Percentiles rank a stretch among this genome's conserved stretches.
Conservation (phyloP, 495 filamentous ascomycete species). For the Penicillium turbatum region DNA sequence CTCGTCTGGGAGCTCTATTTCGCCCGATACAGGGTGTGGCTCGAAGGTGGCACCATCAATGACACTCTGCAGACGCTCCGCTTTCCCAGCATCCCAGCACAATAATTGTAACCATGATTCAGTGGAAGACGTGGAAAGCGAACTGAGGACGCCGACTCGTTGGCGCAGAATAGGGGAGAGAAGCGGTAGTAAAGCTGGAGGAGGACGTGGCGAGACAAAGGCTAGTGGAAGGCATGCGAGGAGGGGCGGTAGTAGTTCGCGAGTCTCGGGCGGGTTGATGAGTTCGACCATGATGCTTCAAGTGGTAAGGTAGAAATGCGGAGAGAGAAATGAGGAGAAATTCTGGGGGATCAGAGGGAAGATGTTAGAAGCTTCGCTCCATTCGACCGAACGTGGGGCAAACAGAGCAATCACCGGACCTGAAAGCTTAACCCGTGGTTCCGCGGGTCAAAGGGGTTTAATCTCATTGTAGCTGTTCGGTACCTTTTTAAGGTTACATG, state of each 20-base stretch:
- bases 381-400: conserved; percentile 33
- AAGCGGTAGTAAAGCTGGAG: conserved; percentile 71
- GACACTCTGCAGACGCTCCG: conserved; percentile 59
- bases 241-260: conserved; percentile 65
- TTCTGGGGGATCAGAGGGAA: background rate
- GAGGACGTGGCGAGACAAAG: conserved; percentile 70
- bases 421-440: conserved; percentile 8
- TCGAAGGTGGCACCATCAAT: conserved; percentile 68
- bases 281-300: conserved; percentile 43
- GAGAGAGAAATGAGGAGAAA: conserved; percentile 1
- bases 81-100: conserved; percentile 72
- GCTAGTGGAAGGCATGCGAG: conserved; percentile 84
- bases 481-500: background rate
- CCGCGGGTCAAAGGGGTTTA: background rate
- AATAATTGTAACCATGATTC: conserved; percentile 88
- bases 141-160: conserved; percentile 71
- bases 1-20: conserved; percentile 73
- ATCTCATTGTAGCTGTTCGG: background rate
- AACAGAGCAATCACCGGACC: conserved; percentile 16
- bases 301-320: conserved; percentile 1
- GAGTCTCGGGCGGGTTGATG: conserved; percentile 61
- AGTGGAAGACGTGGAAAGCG: conserved; percentile 46
- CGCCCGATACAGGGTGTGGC: conserved; percentile 87
- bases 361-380: conserved; percentile 13
- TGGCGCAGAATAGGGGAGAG: conserved; percentile 91